Conservation (phyloP, 495 filamentous ascomycete genomes). For the Talaromyces nanjingensis region DNA sequence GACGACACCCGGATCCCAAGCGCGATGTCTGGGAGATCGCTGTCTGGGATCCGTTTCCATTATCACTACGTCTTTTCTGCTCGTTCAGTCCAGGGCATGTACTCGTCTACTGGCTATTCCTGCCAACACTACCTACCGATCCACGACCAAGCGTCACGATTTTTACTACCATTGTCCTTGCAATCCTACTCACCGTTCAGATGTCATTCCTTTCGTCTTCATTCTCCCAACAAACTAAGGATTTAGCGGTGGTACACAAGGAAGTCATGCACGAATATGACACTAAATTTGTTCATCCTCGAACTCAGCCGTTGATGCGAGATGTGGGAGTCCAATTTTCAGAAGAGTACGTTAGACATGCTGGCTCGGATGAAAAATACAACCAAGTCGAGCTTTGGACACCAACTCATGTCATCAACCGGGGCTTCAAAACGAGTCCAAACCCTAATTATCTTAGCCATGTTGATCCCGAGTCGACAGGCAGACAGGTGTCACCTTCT, state of each 20-base stretch:
- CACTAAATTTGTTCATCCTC: conserved; percentile 86
- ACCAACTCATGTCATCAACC: conserved; percentile 69
- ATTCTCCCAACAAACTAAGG: conserved; percentile 80
- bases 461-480: conserved; percentile 58
- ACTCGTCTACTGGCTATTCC: conserved; percentile 77
- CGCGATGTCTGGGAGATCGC: conserved; percentile 93
- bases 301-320: conserved; percentile 70
- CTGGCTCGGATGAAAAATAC: conserved; percentile 37
- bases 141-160: conserved; percentile 78
- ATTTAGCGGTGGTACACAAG: conserved; percentile 74
- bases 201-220: conserved; percentile 59
- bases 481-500: conserved; percentile 8
- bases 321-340: conserved; percentile 77
- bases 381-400: conserved; percentile 63
- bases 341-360: conserved; percentile 26
- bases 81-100: conserved; percentile 90
- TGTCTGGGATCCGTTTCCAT: conserved; percentile 86
- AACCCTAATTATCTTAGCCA: conserved; percentile 83
- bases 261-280: conserved; percentile 96
- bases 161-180: conserved; percentile 67
- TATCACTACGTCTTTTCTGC: conserved; percentile 77
- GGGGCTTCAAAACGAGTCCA: conserved; percentile 77
- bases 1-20: conserved; percentile 76
- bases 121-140: conserved; percentile 69
- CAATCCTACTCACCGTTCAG: conserved; percentile 68